Conservation (phyloP, 805 yeast species). For the Wickerhamiella qilinensis region DNA sequence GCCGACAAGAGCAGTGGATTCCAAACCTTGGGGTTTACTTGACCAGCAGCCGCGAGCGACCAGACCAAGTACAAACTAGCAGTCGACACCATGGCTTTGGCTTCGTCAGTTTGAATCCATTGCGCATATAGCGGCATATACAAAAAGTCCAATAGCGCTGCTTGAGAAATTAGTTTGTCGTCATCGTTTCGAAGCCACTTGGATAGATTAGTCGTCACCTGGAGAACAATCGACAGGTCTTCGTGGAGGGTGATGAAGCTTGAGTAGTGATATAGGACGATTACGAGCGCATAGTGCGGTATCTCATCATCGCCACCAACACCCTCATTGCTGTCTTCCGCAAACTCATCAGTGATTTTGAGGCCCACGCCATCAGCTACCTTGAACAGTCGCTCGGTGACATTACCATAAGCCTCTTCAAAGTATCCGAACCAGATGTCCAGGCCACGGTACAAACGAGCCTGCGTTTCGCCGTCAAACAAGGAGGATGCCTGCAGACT, state of each 20-base stretch:
- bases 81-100: conserved; percentile 16
- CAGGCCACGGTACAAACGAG: conserved; percentile 18
- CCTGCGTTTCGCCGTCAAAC: conserved; percentile 15
- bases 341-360: conserved; percentile 11
- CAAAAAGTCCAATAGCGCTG: conserved; percentile 12
- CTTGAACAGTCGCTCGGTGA: conserved; percentile 15
- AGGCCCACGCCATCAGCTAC: conserved; percentile 10
- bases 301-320: conserved; percentile 2
- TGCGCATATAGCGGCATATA: conserved; percentile 17
- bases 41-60: conserved; percentile 14
- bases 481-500: conserved; percentile 6
- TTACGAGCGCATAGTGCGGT: conserved; percentile 16
- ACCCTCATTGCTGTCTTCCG: conserved; percentile 6
- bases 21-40: conserved; percentile 8
- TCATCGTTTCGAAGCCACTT: conserved; percentile 10
- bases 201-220: conserved; percentile 15
- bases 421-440: conserved; percentile 19
- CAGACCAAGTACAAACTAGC: conserved; percentile 17
- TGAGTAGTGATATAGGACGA: conserved; percentile 17
- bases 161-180: neutral
- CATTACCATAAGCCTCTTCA: conserved; percentile 15
- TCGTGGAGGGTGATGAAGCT: conserved; percentile 18
- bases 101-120: conserved; percentile 18
- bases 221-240: conserved; percentile 18
- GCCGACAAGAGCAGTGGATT: conserved; percentile 15